A percentile compares a stretch with the other conserved stretches of the same genome.
phyloP scores from a whole-genome alignment of 305 asterid genomes.

The Solanum hybrid region DNA sequence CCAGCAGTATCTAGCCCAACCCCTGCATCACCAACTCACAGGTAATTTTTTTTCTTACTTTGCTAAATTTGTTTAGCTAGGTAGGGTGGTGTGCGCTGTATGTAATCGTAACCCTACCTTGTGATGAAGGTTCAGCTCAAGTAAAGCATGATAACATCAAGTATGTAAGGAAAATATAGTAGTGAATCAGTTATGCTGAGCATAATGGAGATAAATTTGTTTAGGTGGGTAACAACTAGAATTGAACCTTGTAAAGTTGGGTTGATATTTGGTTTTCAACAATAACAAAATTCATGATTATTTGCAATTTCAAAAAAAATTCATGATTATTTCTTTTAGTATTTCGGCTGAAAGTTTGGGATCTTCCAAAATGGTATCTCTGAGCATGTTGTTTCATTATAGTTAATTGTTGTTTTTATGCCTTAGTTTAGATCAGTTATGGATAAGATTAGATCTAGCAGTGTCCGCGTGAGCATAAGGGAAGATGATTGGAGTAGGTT shows the following conservation, averaged over 20 bases:
- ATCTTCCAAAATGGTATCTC: not conserved
- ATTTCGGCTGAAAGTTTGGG: not conserved
- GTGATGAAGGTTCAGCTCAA: not conserved
- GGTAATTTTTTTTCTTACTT: slow-evolving; percentile 31
- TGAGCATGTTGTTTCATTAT: not conserved
- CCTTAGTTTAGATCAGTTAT: not conserved
- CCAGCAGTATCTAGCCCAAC: slow-evolving; percentile 67
- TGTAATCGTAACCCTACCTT: not conserved
- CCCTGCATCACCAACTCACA: slow-evolving; percentile 58
- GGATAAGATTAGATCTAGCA: not conserved
- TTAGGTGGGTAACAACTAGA: not conserved
- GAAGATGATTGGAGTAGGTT: not conserved
- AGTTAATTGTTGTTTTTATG: not conserved
- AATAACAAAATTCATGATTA: not conserved
- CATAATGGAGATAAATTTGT: not conserved
- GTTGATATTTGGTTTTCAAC: not conserved
- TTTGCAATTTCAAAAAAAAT: not conserved
- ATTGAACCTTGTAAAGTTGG: not conserved
- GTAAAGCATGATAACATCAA: not conserved
- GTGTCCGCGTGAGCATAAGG: not conserved
- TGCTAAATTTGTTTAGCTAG: not conserved
- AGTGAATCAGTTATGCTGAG: not conserved
- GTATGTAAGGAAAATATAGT: not conserved
- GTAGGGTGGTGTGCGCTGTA: not conserved
- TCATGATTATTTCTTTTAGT: not conserved